phyloP scores from a whole-genome alignment of 331 rosid species.

The Quercus tomentella region DNA sequence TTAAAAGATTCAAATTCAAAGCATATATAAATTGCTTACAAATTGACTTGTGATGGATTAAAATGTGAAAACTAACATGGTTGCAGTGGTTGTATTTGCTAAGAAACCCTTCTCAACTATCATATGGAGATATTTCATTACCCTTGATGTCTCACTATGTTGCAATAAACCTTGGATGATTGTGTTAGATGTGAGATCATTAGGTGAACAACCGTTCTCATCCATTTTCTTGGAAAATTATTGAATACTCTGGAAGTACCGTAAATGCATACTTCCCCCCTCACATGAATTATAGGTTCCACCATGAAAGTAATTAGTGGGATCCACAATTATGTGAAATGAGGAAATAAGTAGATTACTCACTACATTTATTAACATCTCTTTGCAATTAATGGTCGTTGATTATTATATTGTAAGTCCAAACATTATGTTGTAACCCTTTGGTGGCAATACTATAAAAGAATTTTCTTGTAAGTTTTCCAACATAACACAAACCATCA shows the following conservation, averaged over 20 bases:
- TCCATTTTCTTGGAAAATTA: background rate
- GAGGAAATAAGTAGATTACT: background rate
- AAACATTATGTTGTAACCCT: background rate
- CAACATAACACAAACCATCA: too few relatives aligned
- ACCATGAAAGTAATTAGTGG: too few relatives aligned
- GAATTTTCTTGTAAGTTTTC: too few relatives aligned
- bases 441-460: too few relatives aligned
- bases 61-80: background rate
- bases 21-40: background rate
- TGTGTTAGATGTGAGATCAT: background rate
- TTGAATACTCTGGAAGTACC: accelerated
- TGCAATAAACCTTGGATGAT: background rate
- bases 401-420: too few relatives aligned
- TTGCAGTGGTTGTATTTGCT: too few relatives aligned
- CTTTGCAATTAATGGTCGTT: background rate
- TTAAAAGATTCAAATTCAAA: background rate
- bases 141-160: background rate
- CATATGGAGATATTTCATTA: too few relatives aligned
- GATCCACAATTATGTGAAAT: too few relatives aligned
- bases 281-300: too few relatives aligned
- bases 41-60: too few relatives aligned
- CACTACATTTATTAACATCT: background rate
- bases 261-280: too few relatives aligned
- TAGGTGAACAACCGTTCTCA: background rate
- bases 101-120: too few relatives aligned